These are phyloP conservation scores for Oidiodendron maius DNA, from an alignment of 495 filamentous ascomycete genomes.

Conservation along the genomic window DNA sequence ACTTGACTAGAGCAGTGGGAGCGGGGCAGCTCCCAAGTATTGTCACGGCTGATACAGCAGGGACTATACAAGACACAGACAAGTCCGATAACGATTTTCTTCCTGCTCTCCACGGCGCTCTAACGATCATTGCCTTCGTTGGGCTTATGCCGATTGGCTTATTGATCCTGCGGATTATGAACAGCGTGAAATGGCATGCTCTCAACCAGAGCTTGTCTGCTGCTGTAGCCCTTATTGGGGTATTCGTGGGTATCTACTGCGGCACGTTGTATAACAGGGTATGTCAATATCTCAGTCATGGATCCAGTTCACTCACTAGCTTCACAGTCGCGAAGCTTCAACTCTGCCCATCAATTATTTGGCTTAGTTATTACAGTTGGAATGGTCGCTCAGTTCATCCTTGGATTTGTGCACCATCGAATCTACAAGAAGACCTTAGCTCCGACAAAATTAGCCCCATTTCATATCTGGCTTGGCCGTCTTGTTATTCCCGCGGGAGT, in stretches of 20 bases:
- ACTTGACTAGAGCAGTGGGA: conserved; percentile 43
- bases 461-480: conserved; percentile 46
- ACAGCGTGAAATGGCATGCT: conserved; percentile 42
- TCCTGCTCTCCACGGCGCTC: conserved; percentile 40
- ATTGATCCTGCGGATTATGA: conserved; percentile 40
- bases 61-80: conserved; percentile 20
- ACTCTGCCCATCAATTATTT: conserved; percentile 52
- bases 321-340: conserved; percentile 42
- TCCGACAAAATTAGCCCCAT: conserved; percentile 36
- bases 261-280: conserved; percentile 46
- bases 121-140: conserved; percentile 48
- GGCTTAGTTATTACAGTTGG: conserved; percentile 45
- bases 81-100: conserved; percentile 24
- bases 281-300: conserved; percentile 16
- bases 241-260: conserved; percentile 43
- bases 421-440: conserved; percentile 38
- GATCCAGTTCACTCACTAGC: background rate
- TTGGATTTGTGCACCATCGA: conserved; percentile 44
- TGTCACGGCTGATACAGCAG: conserved; percentile 12
- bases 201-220: conserved; percentile 39
- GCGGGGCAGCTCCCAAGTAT: conserved; percentile 22
- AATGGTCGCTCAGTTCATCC: conserved; percentile 39
- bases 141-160: conserved; percentile 48
- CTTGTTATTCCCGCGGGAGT: conserved; percentile 43
- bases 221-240: conserved; percentile 37